Evolutionary conservation across 306 rosid genomes (phyloP).

Genomic region (Rubus idaeus): DNA sequence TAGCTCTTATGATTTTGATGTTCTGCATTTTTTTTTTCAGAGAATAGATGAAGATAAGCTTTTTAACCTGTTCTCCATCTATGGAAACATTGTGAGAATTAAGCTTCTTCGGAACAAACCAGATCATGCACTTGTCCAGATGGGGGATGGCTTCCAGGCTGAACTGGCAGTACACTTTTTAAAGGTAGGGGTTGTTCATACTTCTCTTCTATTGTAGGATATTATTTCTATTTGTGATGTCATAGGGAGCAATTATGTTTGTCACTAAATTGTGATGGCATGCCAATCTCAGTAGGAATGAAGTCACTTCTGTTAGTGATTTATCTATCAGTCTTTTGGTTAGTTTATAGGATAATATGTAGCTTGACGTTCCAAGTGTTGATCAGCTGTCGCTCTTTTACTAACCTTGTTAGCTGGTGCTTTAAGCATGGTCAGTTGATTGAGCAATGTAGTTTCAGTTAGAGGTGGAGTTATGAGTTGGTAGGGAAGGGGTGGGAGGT

Average conservation of each 20-base stretch:
- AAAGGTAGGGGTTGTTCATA: conserved; percentile 60
- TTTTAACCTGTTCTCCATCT: conserved; percentile 92
- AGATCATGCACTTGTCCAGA: conserved; percentile 95
- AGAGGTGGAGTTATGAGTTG: neutral
- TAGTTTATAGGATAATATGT: neutral
- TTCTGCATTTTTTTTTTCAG: conserved; percentile 44
- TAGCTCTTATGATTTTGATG: conserved; percentile 11
- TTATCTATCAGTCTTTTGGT: neutral
- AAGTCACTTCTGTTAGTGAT: neutral
- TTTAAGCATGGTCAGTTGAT: neutral
- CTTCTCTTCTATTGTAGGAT: conserved; percentile 12
- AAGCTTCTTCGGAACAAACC: conserved; percentile 95
- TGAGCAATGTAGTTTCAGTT: neutral
- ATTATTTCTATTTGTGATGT: neutral
- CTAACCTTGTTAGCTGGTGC: neutral
- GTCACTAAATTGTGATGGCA: neutral
- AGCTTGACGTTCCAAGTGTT: neutral
- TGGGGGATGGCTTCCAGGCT: conserved; percentile 99
- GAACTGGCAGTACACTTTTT: conserved; percentile 94
- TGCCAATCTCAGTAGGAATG: neutral
- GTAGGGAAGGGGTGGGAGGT: neutral
- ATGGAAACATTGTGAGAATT: conserved; percentile 92
- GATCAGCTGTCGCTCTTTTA: too few species aligned
- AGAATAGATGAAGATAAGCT: conserved; percentile 96
- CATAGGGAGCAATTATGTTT: neutral